Conservation (phyloP, 345 rosid species). For the Lepidium sativum region DNA sequence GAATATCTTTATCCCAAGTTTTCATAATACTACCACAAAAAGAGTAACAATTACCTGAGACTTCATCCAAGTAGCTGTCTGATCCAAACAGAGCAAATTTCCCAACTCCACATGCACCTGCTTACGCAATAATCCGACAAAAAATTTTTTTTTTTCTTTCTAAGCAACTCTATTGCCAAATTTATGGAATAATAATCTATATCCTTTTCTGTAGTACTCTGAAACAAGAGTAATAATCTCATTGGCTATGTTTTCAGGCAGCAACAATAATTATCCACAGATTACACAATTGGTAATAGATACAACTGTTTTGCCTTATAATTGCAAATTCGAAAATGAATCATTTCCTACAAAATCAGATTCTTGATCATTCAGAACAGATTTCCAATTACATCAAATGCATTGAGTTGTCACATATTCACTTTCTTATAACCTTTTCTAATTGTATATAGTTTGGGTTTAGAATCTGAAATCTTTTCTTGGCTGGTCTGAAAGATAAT, state of each 20-base stretch:
- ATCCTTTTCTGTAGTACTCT: not conserved
- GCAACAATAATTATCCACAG: not conserved
- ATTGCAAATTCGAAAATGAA: not conserved
- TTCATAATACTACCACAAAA: slow-evolving; percentile 17
- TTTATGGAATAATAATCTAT: not conserved
- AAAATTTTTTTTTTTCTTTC: not conserved
- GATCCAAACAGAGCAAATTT: slow-evolving; percentile 4
- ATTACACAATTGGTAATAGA: not conserved
- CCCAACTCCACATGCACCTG: not conserved
- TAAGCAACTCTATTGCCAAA: not conserved
- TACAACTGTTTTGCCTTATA: not conserved
- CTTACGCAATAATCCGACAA: not conserved
- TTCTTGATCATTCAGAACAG: not conserved
- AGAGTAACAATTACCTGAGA: not conserved
- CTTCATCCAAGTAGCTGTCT: slow-evolving; percentile 5
- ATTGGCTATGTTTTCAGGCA: not conserved
- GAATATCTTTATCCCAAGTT: not conserved
- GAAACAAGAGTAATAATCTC: not conserved
- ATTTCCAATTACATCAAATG: not conserved
- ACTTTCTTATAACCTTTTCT: not conserved
- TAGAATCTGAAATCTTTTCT: not conserved
- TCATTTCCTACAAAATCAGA: not conserved
- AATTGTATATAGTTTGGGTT: not conserved
- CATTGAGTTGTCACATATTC: not conserved
- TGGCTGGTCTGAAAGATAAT: not conserved